phyloP scores from a whole-genome alignment of 2,329 filamentous ascomycete species.

The Blumeria graminis region DNA sequence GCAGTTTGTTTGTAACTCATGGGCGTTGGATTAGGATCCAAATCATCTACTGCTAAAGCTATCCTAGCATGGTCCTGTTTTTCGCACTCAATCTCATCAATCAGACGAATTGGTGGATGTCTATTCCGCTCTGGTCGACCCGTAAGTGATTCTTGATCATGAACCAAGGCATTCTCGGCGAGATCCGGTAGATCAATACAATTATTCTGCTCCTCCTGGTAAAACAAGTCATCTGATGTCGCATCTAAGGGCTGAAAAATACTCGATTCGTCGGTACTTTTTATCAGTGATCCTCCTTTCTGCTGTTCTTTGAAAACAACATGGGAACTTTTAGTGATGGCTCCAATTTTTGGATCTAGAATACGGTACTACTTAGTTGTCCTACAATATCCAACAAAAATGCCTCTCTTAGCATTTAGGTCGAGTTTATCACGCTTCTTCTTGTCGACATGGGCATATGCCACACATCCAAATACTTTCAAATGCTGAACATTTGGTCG shows the following conservation, averaged over 20 bases:
- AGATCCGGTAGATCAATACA: not conserved
- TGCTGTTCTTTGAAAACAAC: not conserved
- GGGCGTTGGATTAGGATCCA: no score
- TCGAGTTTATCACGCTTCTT: not conserved
- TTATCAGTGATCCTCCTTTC: not conserved
- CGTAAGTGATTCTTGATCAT: no score
- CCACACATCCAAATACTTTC: not conserved
- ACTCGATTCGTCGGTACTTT: not conserved
- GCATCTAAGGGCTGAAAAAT: not conserved
- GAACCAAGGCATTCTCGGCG: not conserved
- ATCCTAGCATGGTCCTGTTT: no score
- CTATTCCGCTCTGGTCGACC: no score
- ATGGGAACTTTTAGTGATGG: not conserved
- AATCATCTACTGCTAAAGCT: no score
- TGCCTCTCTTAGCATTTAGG: not conserved
- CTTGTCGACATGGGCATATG: not conserved
- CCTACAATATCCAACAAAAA: not conserved
- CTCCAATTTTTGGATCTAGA: not conserved
- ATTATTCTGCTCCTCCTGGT: not conserved
- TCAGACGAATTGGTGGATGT: no score
- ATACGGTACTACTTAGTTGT: not conserved
- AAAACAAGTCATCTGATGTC: not conserved
- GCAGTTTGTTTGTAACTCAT: no score
- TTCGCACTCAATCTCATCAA: no score
- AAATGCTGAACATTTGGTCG: not conserved